Evolutionary conservation across 306 rosid species (phyloP), one percentile per base, ranked within the genome.

Genomic region (Gleditsia sinensis): DNA sequence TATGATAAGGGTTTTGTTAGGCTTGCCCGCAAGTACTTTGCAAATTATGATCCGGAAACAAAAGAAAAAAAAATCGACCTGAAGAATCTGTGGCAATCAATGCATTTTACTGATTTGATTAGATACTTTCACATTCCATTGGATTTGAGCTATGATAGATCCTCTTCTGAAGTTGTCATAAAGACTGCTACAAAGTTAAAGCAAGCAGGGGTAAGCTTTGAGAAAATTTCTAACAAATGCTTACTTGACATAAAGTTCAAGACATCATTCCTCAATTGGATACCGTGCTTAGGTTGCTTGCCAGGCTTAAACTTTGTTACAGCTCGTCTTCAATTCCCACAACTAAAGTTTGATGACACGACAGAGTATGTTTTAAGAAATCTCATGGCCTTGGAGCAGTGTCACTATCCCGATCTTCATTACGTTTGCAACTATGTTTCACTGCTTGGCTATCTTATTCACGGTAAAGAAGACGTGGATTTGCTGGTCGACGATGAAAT

Each of bases 361-460:
- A 77, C 81, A 1, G 88, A 77, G 21, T 54, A 75, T 24, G 81
- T n/a, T n/a, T n/a, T n/a, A n/a, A n/a, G n/a, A n/a, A n/a, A n/a
- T n/a, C n/a, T n/a, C n/a, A n/a, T n/a, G n/a, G n/a, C n/a, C n/a
- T n/a, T n/a, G n/a, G n/a, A n/a, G n/a, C n/a, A n/a, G n/a, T n/a
- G n/a, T n/a, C n/a, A n/a, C n/a, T n/a, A n/a, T n/a, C n/a, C n/a
- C n/a, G n/a, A n/a, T n/a, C n/a, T n/a, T n/a, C n/a, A n/a, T n/a
- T n/a, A n/a, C n/a, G n/a, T n/a, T n/a, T n/a, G n/a, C n/a, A n/a
- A n/a, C n/a, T n/a, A n/a, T 30, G 30, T 78, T 4, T 16, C 20
- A 27, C 49, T 81, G 8, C 60, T 84, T 61, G 75, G 71, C 45
- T 28, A 53, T 1, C 85, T 78, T 0, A 79, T 78, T 39, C 23